phyloP scores from a whole-genome alignment of 495 filamentous ascomycete species.

The Parachaetomium inaequale region DNA sequence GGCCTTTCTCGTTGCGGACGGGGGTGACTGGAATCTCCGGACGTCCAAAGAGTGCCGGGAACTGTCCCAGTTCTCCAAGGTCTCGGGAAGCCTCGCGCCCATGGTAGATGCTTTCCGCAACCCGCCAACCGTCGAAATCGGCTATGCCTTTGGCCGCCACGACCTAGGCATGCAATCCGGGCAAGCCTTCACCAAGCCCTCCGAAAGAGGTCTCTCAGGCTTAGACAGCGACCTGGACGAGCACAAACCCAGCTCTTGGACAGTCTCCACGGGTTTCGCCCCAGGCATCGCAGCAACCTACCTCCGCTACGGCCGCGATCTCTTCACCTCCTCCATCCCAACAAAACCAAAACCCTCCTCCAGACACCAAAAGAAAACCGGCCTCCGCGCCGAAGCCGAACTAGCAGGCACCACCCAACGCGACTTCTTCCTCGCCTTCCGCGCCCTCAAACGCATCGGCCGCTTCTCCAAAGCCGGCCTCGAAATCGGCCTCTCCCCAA shows the following conservation, averaged over 20 bases:
- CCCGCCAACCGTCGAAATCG: slow-evolving; percentile 27
- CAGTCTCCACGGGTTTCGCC: slow-evolving; percentile 22
- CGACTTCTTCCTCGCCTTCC: slow-evolving; percentile 29
- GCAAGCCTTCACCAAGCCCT: slow-evolving; percentile 24
- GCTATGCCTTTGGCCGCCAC: slow-evolving; percentile 24
- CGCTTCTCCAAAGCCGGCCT: slow-evolving; percentile 28
- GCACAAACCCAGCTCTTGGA: slow-evolving; percentile 21
- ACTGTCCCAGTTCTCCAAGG: slow-evolving; percentile 20
- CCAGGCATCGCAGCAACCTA: slow-evolving; percentile 20
- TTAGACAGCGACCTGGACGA: slow-evolving; percentile 25
- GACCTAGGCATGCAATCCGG: slow-evolving; percentile 24
- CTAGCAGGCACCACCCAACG: slow-evolving; percentile 17
- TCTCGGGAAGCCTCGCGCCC: slow-evolving; percentile 5
- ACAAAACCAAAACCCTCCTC: neutral
- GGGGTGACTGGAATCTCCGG: slow-evolving; percentile 23
- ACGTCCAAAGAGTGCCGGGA: slow-evolving; percentile 24
- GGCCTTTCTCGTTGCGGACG: slow-evolving; percentile 24
- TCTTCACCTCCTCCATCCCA: slow-evolving; percentile 16
- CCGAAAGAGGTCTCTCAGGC: slow-evolving; percentile 18
- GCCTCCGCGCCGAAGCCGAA: slow-evolving; percentile 28
- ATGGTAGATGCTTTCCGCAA: slow-evolving; percentile 17
- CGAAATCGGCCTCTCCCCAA: slow-evolving; percentile 25
- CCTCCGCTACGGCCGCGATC: slow-evolving; percentile 27
- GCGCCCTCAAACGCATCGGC: slow-evolving; percentile 24
- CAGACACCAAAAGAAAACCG: neutral